These are phyloP conservation scores for Aspergillus costaricaensis DNA, from an alignment of 2,329 filamentous ascomycete species.

Conservation along the genomic window DNA sequence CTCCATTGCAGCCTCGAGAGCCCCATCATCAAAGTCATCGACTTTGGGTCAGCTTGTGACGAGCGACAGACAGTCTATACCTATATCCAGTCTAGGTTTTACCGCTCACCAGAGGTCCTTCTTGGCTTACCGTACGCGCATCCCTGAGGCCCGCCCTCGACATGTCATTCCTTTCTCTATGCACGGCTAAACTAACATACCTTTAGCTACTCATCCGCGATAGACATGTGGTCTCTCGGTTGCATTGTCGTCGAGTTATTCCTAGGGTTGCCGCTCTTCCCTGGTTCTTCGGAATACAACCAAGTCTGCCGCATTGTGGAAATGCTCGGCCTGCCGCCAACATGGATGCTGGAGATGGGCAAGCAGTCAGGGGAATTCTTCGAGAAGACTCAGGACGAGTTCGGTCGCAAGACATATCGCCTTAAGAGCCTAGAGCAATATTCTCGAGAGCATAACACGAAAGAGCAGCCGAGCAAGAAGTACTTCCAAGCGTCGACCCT, in stretches of 20 bases:
- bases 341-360: slow-evolving; percentile 99
- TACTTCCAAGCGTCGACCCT: slow-evolving; percentile 95
- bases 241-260: slow-evolving; percentile 99
- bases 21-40: slow-evolving; percentile 99
- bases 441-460: slow-evolving; percentile 89
- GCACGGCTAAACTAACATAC: slow-evolving; percentile 1
- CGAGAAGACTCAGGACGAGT: slow-evolving; percentile 89
- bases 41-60: slow-evolving; percentile 97
- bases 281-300: slow-evolving; percentile 97
- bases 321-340: slow-evolving; percentile 94
- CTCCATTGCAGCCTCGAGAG: slow-evolving; percentile 71
- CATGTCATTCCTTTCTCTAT: background rate
- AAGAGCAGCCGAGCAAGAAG: slow-evolving; percentile 99
- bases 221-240: slow-evolving; percentile 99
- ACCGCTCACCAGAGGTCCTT: slow-evolving; percentile 92
- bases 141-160: background rate
- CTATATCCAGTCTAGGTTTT: slow-evolving; percentile 98
- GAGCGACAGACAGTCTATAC: slow-evolving; percentile 98
- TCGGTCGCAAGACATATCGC: slow-evolving; percentile 83
- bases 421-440: slow-evolving; percentile 99
- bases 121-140: slow-evolving; percentile 73
- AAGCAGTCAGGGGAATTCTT: slow-evolving; percentile 98
- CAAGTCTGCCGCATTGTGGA: slow-evolving; percentile 96
- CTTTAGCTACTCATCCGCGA: slow-evolving; percentile 82
- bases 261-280: slow-evolving; percentile 89